phyloP scores from a whole-genome alignment of 202 grass and related monocot genomes.

The Zizania palustris region DNA sequence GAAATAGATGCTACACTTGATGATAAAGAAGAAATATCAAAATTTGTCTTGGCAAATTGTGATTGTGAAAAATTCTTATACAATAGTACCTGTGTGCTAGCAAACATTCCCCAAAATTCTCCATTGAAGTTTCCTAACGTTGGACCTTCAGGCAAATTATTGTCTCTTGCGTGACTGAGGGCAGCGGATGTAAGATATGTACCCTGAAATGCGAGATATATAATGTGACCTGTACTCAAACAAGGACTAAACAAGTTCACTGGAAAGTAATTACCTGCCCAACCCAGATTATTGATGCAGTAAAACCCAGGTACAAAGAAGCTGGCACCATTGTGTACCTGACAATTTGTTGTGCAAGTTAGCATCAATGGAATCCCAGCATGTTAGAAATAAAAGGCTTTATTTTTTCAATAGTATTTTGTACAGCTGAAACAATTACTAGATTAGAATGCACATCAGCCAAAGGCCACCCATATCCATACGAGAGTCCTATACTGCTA shows the following conservation, averaged over 20 bases:
- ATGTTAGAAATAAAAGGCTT: background rate
- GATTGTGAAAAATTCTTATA: background rate
- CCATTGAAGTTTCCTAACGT: constrained; percentile 90
- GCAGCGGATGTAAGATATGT: constrained; percentile 94
- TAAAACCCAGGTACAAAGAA: constrained; percentile 85
- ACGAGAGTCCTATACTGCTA: background rate
- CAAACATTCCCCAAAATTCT: constrained; percentile 96
- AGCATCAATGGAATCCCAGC: constrained; percentile 8
- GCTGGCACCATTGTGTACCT: constrained; percentile 92
- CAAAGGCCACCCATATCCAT: background rate
- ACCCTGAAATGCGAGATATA: constrained; percentile 47
- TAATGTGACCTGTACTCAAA: background rate
- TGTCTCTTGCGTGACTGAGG: constrained; percentile 78
- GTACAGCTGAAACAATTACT: background rate
- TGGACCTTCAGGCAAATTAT: constrained; percentile 70
- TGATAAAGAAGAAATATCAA: constrained; percentile 20
- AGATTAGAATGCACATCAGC: background rate
- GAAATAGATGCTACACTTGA: constrained; percentile 23
- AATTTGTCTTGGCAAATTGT: constrained; percentile 8
- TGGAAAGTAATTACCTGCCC: constrained; percentile 56
- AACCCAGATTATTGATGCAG: constrained; percentile 89
- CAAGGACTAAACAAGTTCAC: constrained; percentile 1
- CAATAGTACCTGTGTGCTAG: constrained; percentile 67
- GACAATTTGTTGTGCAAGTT: constrained; percentile 15
- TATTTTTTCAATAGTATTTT: background rate